Percentiles rank a stretch among this genome's conserved stretches.
phyloP scores from a whole-genome alignment of 352 stramenopile genomes.

The Pythium utonaiense region DNA sequence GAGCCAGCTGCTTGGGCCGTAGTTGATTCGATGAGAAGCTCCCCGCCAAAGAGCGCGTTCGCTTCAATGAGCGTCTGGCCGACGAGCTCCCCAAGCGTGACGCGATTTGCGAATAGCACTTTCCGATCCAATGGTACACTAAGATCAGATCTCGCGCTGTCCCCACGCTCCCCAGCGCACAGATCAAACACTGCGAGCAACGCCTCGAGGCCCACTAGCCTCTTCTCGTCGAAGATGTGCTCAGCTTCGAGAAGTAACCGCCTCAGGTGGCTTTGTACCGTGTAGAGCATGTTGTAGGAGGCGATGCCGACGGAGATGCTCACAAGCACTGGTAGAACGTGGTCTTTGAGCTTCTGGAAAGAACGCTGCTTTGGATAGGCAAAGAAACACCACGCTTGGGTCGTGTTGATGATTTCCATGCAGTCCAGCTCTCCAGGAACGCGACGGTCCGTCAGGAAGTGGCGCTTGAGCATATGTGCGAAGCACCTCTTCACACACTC shows the following conservation, averaged over 20 bases:
- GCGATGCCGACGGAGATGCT: conserved; percentile 54
- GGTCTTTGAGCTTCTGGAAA: conserved; percentile 29
- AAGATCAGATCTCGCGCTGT: background rate
- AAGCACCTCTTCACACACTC: conserved; percentile 30
- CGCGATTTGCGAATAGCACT: conserved; percentile 24
- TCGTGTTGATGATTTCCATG: conserved; percentile 83
- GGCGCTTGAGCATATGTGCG: conserved; percentile 39
- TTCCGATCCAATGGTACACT: conserved; percentile 32
- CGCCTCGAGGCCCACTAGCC: conserved; percentile 58
- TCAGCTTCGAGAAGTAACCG: conserved; percentile 53
- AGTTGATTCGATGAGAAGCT: conserved; percentile 34
- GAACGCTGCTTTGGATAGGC: conserved; percentile 41
- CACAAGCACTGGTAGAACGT: conserved; percentile 43
- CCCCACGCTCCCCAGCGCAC: background rate
- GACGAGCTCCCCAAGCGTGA: conserved; percentile 52
- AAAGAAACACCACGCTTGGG: conserved; percentile 78
- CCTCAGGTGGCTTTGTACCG: conserved; percentile 60
- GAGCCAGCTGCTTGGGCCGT: conserved; percentile 9
- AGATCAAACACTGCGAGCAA: conserved; percentile 28
- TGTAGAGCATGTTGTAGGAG: conserved; percentile 69
- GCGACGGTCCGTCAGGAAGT: conserved; percentile 37
- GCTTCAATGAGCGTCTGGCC: conserved; percentile 68
- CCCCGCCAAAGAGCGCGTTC: conserved; percentile 57
- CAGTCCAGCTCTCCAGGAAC: conserved; percentile 51
- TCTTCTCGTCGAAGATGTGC: conserved; percentile 68